Conservation (phyloP, 129 eudicot genomes). For the carrot (Daucus carota) region DNA sequence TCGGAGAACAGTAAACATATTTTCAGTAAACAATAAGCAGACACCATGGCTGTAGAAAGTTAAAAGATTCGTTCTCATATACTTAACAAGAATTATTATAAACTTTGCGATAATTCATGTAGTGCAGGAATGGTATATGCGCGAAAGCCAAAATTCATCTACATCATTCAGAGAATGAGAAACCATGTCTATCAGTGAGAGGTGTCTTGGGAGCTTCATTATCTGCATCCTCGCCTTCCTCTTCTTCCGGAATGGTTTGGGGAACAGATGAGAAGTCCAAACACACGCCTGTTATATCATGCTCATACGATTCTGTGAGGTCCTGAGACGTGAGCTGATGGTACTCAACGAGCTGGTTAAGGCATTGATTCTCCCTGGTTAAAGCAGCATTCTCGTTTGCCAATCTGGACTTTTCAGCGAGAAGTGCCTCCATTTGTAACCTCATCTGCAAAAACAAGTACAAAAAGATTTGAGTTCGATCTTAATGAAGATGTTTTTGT, state of each 20-base stretch:
- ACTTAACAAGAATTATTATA: not conserved
- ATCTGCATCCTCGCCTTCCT: conserved; percentile 10
- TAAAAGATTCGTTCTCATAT: not conserved
- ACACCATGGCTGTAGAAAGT: not conserved
- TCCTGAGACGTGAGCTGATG: conserved; percentile 84
- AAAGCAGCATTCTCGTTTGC: conserved; percentile 81
- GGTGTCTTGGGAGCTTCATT: conserved; percentile 14
- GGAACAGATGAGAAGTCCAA: conserved; percentile 71
- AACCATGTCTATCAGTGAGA: conserved; percentile 11
- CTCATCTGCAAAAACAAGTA: conserved; percentile 48
- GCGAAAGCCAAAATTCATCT: not conserved
- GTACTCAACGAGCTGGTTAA: conserved; percentile 84
- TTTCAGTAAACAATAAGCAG: not conserved
- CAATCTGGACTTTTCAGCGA: conserved; percentile 83
- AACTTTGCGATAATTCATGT: not conserved
- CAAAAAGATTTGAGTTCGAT: not conserved
- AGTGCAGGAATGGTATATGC: not conserved
- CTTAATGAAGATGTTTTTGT: not conserved
- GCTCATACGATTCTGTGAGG: conserved; percentile 53
- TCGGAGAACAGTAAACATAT: too few species aligned
- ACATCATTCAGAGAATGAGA: conserved; percentile 14
- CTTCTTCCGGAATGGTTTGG: conserved; percentile 25
- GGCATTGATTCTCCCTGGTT: conserved; percentile 78
- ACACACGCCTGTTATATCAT: conserved; percentile 47
- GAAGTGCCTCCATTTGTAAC: conserved; percentile 89